phyloP scores from a whole-genome alignment of 129 eudicot genomes.

The Flaveria trinervia region DNA sequence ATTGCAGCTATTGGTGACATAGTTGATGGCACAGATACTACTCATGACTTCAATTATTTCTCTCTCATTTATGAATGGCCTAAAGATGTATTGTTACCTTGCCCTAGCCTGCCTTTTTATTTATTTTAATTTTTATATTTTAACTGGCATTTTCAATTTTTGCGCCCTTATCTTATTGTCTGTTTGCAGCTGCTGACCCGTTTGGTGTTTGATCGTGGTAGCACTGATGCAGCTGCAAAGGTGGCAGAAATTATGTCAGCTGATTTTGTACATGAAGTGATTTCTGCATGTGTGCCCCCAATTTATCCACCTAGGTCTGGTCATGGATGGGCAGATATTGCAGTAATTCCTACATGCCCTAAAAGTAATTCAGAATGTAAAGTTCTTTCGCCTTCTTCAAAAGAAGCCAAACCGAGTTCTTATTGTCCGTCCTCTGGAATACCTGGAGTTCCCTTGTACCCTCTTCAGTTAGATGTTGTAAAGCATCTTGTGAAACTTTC shows the following conservation, averaged over 20 bases:
- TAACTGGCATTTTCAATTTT: neutral
- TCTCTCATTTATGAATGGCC: constrained; percentile 98
- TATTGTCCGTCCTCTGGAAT: constrained; percentile 70
- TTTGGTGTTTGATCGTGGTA: constrained; percentile 90
- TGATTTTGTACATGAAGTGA: constrained; percentile 97
- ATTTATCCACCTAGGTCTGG: constrained; percentile 95
- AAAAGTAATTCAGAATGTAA: constrained; percentile 53
- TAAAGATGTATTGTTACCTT: constrained; percentile 63
- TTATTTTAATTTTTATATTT: neutral
- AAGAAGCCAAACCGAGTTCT: constrained; percentile 69
- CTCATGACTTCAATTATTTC: constrained; percentile 98
- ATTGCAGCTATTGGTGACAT: constrained; percentile 98
- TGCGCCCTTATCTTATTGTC: constrained; percentile 18
- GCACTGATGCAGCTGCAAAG: constrained; percentile 98
- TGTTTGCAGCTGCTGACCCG: constrained; percentile 79
- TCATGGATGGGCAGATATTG: constrained; percentile 98
- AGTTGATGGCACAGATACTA: constrained; percentile 97
- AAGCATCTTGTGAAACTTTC: constrained; percentile 94
- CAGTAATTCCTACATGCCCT: constrained; percentile 68
- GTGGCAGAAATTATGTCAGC: constrained; percentile 94
- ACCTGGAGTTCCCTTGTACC: constrained; percentile 87
- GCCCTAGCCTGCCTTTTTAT: neutral
- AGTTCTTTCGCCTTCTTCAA: constrained; percentile 67
- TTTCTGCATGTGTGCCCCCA: constrained; percentile 98
- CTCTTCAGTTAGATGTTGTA: constrained; percentile 88